Evolutionary conservation across 371 early-diverging fungal genomes (phyloP), one percentile per base, ranked within the genome.

Genomic region (Quaeritorhiza haematococci): DNA sequence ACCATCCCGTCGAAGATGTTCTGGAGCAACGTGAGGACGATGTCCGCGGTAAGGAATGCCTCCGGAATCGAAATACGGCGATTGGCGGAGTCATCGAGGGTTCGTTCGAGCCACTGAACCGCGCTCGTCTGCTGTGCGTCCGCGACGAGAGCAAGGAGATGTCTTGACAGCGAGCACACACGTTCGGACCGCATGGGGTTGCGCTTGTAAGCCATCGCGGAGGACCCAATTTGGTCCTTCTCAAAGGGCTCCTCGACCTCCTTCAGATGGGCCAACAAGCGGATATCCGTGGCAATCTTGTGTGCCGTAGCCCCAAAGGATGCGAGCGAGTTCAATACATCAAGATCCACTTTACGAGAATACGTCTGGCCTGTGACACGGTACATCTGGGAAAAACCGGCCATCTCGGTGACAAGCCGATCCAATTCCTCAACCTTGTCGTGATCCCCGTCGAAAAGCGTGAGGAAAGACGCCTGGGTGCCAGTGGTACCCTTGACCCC

Each of bases 121-220:
- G 92, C 84, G 53, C 91, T 85, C 24, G 96, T 98, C 58, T 90
- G 85, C 42, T 91, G 74, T 32, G 93, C 87, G 71, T 98, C 88
- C 66, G 84, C 84, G 53, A 85, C 82, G 8, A 98, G 82, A n/a
- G 89, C 78, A 88, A 94, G 92, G 61, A 98, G 78, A 69, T 98
- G 97, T 54, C 98, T 90, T n/a, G 94, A 74, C 52, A 98, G 83
- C 32, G 92, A 86, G 80, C 96, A 96, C 33, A 93, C 89, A 63
- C 98, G 91, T 68, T 98, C 98, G 64, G 88, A 90, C 46, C 96
- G 88, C 96, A 98, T 98, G 33, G 98, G 98, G 82, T 98, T 98
- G 66, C 97, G 90, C 88, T 98, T 98, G 80, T 98, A 98, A 54
- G 98, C 97, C 98, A 98, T 96, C 51, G 98, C 98, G 33, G 94